Evolutionary conservation across 2,329 filamentous ascomycete species (phyloP).

Genomic region (Cucurbitaria berberidis): DNA sequence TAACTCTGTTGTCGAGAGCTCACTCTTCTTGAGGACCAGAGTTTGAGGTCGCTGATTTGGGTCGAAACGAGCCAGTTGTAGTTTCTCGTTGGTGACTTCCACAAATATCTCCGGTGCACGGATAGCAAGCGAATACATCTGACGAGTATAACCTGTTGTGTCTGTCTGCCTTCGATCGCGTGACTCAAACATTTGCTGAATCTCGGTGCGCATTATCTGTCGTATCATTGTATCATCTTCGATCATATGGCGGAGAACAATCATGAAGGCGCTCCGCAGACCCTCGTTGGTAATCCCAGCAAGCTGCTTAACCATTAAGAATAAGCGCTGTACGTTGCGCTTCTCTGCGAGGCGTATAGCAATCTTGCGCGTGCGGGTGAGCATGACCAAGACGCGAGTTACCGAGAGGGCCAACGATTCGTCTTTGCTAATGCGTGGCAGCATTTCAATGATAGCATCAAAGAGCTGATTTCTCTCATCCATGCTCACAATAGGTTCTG

Average conservation of each 20-base stretch:
- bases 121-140: slow-evolving; percentile 78
- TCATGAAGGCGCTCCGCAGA: slow-evolving; percentile 77
- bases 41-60: slow-evolving; percentile 59
- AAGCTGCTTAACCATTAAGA: slow-evolving; percentile 94
- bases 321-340: slow-evolving; percentile 85
- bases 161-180: slow-evolving; percentile 63
- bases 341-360: slow-evolving; percentile 82
- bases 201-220: slow-evolving; percentile 90
- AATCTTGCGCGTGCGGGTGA: slow-evolving; percentile 79
- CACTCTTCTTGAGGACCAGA: slow-evolving; percentile 60
- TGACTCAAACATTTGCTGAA: slow-evolving; percentile 75
- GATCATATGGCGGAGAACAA: slow-evolving; percentile 87
- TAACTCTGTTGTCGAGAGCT: slow-evolving; percentile 31
- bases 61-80: slow-evolving; percentile 73
- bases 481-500: slow-evolving; percentile 66
- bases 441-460: slow-evolving; percentile 76
- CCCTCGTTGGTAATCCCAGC: slow-evolving; percentile 77
- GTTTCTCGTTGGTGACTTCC: slow-evolving; percentile 81
- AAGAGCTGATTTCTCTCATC: slow-evolving; percentile 76
- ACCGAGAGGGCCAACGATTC: slow-evolving; percentile 83
- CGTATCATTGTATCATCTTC: slow-evolving; percentile 92
- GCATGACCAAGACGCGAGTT: slow-evolving; percentile 80
- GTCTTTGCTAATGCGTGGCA: slow-evolving; percentile 88
- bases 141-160: slow-evolving; percentile 73
- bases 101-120: slow-evolving; percentile 86